Conservation (phyloP, 176 grass and related monocot genomes). For the Musa beccarii region DNA sequence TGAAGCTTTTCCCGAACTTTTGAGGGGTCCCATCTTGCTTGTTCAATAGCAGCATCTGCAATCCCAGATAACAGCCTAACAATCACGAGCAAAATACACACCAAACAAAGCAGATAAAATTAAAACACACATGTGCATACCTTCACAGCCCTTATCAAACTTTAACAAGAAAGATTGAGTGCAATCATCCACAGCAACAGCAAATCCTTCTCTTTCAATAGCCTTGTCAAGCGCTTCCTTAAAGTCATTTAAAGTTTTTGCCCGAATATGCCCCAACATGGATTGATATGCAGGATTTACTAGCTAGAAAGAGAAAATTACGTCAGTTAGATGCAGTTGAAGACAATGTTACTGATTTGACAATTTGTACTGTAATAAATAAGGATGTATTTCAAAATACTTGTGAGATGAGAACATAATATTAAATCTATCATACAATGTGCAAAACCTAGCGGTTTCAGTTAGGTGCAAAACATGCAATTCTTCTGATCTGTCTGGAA, state of each 20-base stretch:
- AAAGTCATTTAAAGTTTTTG: constrained; percentile 66
- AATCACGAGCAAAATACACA: constrained; percentile 1
- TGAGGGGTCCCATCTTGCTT: constrained; percentile 84
- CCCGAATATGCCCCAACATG: constrained; percentile 63
- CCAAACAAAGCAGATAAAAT: background rate
- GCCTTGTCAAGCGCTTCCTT: constrained; percentile 81
- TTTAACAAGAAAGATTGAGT: constrained; percentile 53
- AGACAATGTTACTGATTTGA: background rate
- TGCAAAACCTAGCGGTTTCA: no score
- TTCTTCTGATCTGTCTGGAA: no score
- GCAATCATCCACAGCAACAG: constrained; percentile 49
- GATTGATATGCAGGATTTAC: constrained; percentile 84
- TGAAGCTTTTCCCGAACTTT: constrained; percentile 88
- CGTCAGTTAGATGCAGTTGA: background rate
- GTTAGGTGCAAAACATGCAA: no score
- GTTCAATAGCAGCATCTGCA: constrained; percentile 82
- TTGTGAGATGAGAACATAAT: no score
- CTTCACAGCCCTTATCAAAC: constrained; percentile 87
- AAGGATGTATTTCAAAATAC: no score
- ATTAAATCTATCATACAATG: no score
- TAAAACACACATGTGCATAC: constrained; percentile 21
- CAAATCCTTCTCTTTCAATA: constrained; percentile 69
- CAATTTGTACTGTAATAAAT: no score
- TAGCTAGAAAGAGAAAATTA: constrained; percentile 36
- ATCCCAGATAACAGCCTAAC: background rate